Base-by-base conservation (phyloP, 164 flowering plant genomes). In the Chimonanthus salicifolius region DNA sequence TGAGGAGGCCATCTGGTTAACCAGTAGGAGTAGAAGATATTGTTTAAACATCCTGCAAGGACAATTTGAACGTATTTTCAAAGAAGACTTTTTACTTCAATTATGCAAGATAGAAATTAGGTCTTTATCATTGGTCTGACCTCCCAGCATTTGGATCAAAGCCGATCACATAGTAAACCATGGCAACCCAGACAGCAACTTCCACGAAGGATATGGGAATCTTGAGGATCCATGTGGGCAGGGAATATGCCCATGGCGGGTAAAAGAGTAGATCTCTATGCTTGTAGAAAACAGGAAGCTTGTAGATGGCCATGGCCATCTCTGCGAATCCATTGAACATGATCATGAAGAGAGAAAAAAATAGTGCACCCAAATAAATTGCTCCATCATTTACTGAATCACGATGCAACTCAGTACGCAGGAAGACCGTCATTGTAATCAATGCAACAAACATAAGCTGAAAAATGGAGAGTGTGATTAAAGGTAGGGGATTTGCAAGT, bases 241-340 rank as follows among this genome's bases (percentile, higher is more conserved):
- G 71, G 46, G 87, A 73, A 74, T 87, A 87, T 16, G 85, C 86
- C 90, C 90, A 87, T 21, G 90, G 43, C 73, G 92, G 92, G 49
- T 72, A 84, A 51, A 88, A 85, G 1, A 80, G 83, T 47, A 80
- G 83, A 68, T 85, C 88, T 58, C 92, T 74, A 69, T 88, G 92
- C 84, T 88, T 88, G 74, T 82, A 88, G 69, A 88, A 88, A 43
- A 84, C 85, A 2, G 92, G 90, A 75, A 88, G 88, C 69, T 80
- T 85, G 15, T 48, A 46, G 5, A 87, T 75, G 7, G 84, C 82
- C 69, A 83, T 58, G 20, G 86, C 49, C 4, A 88, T 80, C 75
- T 88, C 92, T 0, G 81, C 64, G 18, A 82, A 78, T 7, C 88
- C 88, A 67, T 76, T 85, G 58, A 87, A 87, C 75, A 83, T 47